Evolutionary conservation across 208 protist genomes (phyloP).

Genomic region (Trypanosoma boissoni): DNA sequence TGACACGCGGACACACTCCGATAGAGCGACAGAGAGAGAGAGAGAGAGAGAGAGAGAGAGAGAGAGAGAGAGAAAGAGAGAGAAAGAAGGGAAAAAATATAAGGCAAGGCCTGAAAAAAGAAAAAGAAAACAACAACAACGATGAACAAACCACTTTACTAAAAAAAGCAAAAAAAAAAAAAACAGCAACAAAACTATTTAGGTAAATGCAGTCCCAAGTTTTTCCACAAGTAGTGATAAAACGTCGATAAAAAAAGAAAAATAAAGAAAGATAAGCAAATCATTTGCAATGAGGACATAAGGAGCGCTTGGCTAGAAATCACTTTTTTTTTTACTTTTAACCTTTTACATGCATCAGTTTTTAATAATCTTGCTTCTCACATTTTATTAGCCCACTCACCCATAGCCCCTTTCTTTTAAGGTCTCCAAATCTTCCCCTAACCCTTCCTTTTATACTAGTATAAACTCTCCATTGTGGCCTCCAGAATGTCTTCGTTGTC

Average conservation of each 20-base stretch:
- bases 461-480: neutral
- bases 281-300: neutral
- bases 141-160: neutral
- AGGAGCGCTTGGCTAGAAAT: neutral
- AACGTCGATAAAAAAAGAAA: neutral
- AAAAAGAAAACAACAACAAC: neutral
- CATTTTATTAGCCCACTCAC: too few species aligned
- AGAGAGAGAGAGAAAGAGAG: too few species aligned
- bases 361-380: too few species aligned
- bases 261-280: neutral
- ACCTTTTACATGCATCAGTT: too few species aligned
- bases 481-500: neutral
- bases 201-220: neutral
- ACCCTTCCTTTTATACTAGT: neutral
- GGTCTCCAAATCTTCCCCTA: neutral
- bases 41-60: too few species aligned
- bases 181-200: slow-evolving; percentile 26
- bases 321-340: neutral
- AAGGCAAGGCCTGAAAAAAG: slow-evolving; percentile 13
- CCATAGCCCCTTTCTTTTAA: neutral
- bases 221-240: too few species aligned
- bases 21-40: too few species aligned
- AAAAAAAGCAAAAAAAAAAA: neutral
- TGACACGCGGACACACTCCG: too few species aligned
- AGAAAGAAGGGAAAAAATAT: too few species aligned